These are phyloP conservation scores for Crithidia expoeki DNA, from an alignment of 208 protist species.

Conservation along the genomic window DNA sequence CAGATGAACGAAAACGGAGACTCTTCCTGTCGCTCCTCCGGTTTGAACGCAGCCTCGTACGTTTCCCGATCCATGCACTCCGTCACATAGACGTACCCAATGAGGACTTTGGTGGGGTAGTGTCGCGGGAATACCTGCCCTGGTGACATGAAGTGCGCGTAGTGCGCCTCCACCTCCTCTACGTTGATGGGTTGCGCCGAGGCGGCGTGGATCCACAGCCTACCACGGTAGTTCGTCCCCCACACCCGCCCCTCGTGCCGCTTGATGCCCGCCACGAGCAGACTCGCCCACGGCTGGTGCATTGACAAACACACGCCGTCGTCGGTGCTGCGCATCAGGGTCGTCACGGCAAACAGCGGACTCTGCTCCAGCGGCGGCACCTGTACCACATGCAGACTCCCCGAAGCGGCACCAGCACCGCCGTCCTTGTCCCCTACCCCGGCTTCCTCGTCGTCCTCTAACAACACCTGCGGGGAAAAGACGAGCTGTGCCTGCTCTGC, in stretches of 20 bases:
- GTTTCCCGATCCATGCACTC: conserved; percentile 72
- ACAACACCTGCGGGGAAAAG: conserved; percentile 31
- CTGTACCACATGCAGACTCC: conserved; percentile 15
- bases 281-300: conserved; percentile 94
- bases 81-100: conserved; percentile 90
- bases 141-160: conserved; percentile 59
- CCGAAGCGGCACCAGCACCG: neutral
- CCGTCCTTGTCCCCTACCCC: conserved; percentile 19
- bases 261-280: conserved; percentile 93
- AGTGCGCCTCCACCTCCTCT: conserved; percentile 71
- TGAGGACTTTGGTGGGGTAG: conserved; percentile 89
- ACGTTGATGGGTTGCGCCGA: conserved; percentile 69
- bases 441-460: conserved; percentile 24
- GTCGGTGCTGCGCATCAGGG: conserved; percentile 72
- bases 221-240: conserved; percentile 82
- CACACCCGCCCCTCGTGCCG: conserved; percentile 90
- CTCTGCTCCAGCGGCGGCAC: conserved; percentile 3
- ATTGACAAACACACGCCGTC: conserved; percentile 90
- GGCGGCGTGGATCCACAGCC: conserved; percentile 92
- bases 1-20: conserved; percentile 92
- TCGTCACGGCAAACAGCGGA: conserved; percentile 50
- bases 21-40: conserved; percentile 73
- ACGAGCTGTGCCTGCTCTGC: conserved; percentile 30
- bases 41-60: conserved; percentile 59
- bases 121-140: conserved; percentile 73